Base-by-base conservation (phyloP, 768 basidiomycete genomes). In the Psilocybe subaeruginosa region DNA sequence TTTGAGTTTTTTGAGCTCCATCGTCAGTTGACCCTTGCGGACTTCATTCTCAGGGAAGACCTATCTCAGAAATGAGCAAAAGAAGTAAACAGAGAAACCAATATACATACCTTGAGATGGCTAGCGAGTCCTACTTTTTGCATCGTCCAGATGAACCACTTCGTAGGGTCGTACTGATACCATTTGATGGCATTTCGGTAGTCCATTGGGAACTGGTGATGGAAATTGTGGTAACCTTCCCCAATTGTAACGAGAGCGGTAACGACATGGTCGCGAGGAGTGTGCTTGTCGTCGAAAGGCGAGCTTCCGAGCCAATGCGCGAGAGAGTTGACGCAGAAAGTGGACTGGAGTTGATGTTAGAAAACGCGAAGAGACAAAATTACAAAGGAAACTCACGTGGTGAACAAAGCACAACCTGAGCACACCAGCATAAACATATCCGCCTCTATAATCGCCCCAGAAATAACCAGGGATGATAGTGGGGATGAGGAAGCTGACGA, bases 151-250 rank as follows among this genome's bases (percentile, higher is more conserved):
- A 94, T 95, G 79, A 93, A 92, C 93, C 93, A 95, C 74, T 95
- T 95, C 37, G 93, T 95, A 8, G 93, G 93, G 71, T 94, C 92
- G 69, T 94, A 95, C 71, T 95, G 92, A 75, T 91, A n/a, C 92
- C 92, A 94, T 75, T 82, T 93, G 82, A 97, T 94, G 59, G 95
- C 95, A 70, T 97, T 97, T 27, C 95, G 86, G 80, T 95, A 98
- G 75, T 98, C 95, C 92, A 94, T 94, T 6, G 95, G 95, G 85
- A 97, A 97, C 71, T 89, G 81, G 63, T 98, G 95, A 78, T 98
- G 95, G 86, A 97, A 97, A 77, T 98, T 98, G 82, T 98, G 95
- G 80, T 98, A 98, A 14, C 95, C 95, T 75, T 98, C 95, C 56
- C 95, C 95, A 69, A 96, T 89, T 39, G 95, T 97, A 62, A 87